Percentiles rank a stretch among this genome's conserved stretches.
Evolutionary conservation across 2,329 filamentous ascomycete genomes (phyloP).

Genomic region (Fusarium coffeatum): DNA sequence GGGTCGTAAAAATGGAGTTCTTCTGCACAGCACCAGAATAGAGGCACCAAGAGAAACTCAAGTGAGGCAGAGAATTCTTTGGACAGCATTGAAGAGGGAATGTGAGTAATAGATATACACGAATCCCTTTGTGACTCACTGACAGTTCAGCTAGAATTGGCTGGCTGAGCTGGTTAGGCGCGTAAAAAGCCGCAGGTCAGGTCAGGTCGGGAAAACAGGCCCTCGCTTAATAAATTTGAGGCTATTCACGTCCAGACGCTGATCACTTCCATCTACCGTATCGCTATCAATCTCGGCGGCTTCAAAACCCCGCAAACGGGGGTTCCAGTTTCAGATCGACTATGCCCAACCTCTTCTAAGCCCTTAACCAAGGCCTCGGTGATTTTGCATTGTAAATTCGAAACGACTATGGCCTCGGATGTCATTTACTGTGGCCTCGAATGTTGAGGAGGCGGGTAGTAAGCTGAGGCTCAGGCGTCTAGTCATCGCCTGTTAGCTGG

Average conservation of each 20-base stretch:
- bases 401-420: background rate
- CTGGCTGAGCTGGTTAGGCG: slow-evolving; percentile 2
- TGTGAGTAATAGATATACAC: slow-evolving; percentile 2
- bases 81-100: background rate
- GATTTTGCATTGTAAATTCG: background rate
- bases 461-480: background rate
- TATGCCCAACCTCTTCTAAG: slow-evolving; percentile 26
- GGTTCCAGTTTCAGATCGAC: slow-evolving; percentile 22
- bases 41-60: background rate
- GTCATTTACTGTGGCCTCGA: background rate
- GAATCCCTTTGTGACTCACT: slow-evolving; percentile 8
- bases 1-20: slow-evolving; percentile 9
- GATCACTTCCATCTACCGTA: slow-evolving; percentile 11
- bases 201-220: background rate
- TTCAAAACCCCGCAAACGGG: slow-evolving; percentile 19
- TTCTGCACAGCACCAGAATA: background rate
- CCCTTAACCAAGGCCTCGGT: background rate
- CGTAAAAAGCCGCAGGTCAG: background rate
- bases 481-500: background rate
- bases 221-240: slow-evolving; percentile 13
- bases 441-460: background rate
- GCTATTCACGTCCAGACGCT: slow-evolving; percentile 20
- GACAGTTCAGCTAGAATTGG: background rate
- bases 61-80: slow-evolving; percentile 21
- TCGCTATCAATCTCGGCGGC: slow-evolving; percentile 21